Evolutionary conservation across 306 rosid genomes (phyloP).

Genomic region (Mucuna pruriens): DNA sequence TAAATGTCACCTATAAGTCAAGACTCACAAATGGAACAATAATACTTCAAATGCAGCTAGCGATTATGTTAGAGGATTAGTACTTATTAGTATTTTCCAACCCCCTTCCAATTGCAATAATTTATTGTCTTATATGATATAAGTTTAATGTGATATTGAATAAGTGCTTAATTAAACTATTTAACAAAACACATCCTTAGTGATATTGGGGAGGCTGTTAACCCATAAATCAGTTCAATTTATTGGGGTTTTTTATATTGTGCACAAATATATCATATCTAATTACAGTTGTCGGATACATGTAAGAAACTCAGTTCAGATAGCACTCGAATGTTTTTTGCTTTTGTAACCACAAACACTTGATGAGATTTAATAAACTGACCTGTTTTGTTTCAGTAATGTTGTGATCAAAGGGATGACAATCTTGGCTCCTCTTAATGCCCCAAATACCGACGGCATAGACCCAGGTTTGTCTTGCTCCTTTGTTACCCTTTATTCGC

Average conservation of each 20-base stretch:
- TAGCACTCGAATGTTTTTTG: neutral
- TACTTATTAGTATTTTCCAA: neutral
- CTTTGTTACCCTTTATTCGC: neutral
- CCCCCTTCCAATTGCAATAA: neutral
- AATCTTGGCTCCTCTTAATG: slow-evolving; percentile 91
- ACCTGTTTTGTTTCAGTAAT: slow-evolving; percentile 64
- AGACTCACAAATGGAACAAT: neutral
- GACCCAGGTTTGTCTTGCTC: slow-evolving; percentile 74
- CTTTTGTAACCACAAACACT: slow-evolving; percentile 30
- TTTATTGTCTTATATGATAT: neutral
- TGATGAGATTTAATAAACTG: slow-evolving; percentile 6
- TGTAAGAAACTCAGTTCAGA: slow-evolving; percentile 7
- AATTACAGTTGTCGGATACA: neutral
- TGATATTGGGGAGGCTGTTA: neutral
- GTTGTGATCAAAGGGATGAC: slow-evolving; percentile 94
- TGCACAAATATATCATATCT: neutral
- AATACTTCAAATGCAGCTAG: too few relatives aligned
- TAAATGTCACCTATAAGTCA: too few relatives aligned
- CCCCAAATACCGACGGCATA: slow-evolving; percentile 95
- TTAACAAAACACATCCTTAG: neutral
- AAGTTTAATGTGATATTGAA: neutral
- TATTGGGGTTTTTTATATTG: neutral
- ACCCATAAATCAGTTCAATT: neutral
- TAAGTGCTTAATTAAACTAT: neutral
- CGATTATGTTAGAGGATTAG: neutral